Base-by-base conservation (phyloP, 78 protist genomes). In the Dictyostelium brefeldianum region DNA sequence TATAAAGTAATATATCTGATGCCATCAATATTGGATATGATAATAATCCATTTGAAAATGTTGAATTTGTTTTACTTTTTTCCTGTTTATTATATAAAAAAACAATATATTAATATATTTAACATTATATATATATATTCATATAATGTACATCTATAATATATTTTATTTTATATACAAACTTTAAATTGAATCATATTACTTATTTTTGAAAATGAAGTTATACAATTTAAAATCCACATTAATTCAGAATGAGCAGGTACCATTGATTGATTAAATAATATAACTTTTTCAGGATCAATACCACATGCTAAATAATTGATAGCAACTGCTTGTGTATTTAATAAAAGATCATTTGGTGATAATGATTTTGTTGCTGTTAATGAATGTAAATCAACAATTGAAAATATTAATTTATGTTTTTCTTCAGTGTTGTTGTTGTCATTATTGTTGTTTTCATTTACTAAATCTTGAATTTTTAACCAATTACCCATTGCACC, bases 1-100 rank as follows among this genome's bases (percentile, higher is more conserved):
- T 80, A 75, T 94, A 97, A 11, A 96, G 48, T n/a, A 97, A 91
- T 9, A 97, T 92, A 54, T 97, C 98, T 3, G 98, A 97, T 4
- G 98, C 98, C 97, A 90, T 89, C 41, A 97, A 92, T 20, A 93
- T 92, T 14, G 98, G 98, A 47, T 97, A 97, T 14, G 95, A 64
- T 20, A 91, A 70, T 77, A 97, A 77, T 18, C 98, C 98, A 53
- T 64, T 54, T 15, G 83, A 48, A n/a, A 74, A n/a, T 29, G 59
- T 65, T 59, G n/a, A 14, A 31, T 31, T 15, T 36, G 70, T 11
- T 41, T 43, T 69, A 22, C 50, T 57, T 36, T 70, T 65, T 57
- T 51, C 95, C 75, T 67, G 12, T 43, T 22, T 3, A 51, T 1
- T 4, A 22, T 71, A n/a, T 0, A 54, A 48, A n/a, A 5, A 59